A percentile compares a stretch with the other conserved stretches of the same genome.
Evolutionary conservation across 768 basidiomycete genomes (phyloP).

Genomic region (Boletus vermiculosoides): DNA sequence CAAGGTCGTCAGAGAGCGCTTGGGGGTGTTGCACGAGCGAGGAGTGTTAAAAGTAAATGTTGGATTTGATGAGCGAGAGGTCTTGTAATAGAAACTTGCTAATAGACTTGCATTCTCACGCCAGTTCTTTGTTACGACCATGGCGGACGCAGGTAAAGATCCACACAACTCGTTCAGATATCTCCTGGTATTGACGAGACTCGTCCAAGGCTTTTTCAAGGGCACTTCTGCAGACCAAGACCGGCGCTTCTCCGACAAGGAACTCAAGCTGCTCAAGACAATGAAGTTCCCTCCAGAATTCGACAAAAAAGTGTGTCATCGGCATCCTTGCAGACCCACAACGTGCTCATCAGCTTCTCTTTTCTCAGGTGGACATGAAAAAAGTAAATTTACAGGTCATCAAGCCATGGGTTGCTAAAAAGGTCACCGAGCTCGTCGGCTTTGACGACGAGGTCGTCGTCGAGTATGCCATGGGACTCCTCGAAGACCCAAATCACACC

Average conservation of each 20-base stretch:
- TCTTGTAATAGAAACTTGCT: conserved; percentile 16
- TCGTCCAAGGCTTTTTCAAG: conserved; percentile 73
- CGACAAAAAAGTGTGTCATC: conserved; percentile 67
- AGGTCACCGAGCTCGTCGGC: conserved; percentile 85
- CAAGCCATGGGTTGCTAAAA: conserved; percentile 93
- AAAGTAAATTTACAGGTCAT: conserved; percentile 94
- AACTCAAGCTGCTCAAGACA: conserved; percentile 79
- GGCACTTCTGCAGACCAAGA: conserved; percentile 90
- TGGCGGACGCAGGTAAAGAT: conserved; percentile 58
- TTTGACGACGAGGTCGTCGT: conserved; percentile 97
- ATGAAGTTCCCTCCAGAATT: conserved; percentile 92
- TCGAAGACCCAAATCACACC: conserved; percentile 84
- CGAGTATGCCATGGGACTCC: conserved; percentile 91
- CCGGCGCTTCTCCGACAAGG: conserved; percentile 93
- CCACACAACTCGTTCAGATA: conserved; percentile 13
- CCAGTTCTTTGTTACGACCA: conserved; percentile 27
- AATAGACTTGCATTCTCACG: conserved; percentile 22
- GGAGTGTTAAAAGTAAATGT: conserved; percentile 30
- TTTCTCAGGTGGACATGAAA: conserved; percentile 79
- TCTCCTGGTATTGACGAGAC: conserved; percentile 9
- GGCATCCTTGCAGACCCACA: not conserved
- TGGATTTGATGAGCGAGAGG: conserved; percentile 33
- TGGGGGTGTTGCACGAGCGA: conserved; percentile 21
- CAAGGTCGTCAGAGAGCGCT: conserved; percentile 22
- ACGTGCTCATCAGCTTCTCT: not conserved